Evolutionary conservation across 495 filamentous ascomycete genomes (phyloP).

Genomic region (Glutinoglossum americanum): DNA sequence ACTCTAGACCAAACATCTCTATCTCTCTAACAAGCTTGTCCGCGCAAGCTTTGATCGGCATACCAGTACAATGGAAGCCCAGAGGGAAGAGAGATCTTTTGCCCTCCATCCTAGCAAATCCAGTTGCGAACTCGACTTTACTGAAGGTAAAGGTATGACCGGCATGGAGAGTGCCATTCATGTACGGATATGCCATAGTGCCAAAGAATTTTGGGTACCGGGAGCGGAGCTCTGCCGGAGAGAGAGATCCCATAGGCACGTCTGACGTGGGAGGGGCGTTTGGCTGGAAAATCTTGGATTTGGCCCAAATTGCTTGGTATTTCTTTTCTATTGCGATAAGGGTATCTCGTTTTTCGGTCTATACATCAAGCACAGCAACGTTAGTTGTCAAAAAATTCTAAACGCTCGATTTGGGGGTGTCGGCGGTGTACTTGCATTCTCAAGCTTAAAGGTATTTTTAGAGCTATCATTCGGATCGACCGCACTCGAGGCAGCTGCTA

Average conservation of each 20-base stretch:
- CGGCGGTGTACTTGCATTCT: constrained; percentile 32
- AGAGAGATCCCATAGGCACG: constrained; percentile 45
- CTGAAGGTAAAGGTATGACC: constrained; percentile 77
- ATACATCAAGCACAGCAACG: neutral
- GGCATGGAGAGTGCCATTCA: constrained; percentile 86
- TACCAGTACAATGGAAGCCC: constrained; percentile 91
- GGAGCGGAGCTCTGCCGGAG: constrained; percentile 49
- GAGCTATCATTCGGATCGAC: constrained; percentile 37
- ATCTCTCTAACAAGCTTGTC: constrained; percentile 85
- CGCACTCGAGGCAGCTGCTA: constrained; percentile 30
- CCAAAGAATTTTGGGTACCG: constrained; percentile 82
- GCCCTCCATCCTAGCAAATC: constrained; percentile 74
- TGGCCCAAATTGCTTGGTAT: constrained; percentile 73
- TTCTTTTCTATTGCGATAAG: constrained; percentile 77
- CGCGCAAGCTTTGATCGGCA: constrained; percentile 94
- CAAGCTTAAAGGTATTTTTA: constrained; percentile 50
- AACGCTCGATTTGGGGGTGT: constrained; percentile 6
- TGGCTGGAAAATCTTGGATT: constrained; percentile 57
- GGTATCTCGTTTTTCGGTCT: constrained; percentile 87
- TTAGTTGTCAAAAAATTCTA: neutral
- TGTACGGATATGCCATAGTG: constrained; percentile 88
- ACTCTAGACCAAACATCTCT: constrained; percentile 69
- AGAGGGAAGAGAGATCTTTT: constrained; percentile 69
- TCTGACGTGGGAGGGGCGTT: constrained; percentile 61
- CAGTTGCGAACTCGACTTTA: constrained; percentile 79